Evolutionary conservation across 169 alveolate genomes (phyloP), one percentile per base, ranked within the genome.

Genomic region (Cryptosporidium canis): DNA sequence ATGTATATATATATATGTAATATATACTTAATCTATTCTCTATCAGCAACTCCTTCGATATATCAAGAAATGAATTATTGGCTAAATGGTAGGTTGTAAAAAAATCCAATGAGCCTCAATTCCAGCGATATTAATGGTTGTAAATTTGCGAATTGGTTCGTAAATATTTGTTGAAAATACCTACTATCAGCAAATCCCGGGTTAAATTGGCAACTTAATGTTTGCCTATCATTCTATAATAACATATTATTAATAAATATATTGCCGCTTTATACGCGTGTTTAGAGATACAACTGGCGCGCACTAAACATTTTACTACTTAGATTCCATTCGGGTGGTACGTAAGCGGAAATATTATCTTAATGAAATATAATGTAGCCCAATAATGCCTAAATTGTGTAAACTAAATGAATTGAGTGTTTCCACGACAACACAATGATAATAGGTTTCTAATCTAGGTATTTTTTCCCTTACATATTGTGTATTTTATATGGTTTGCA

Each of bases 201-300:
- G 84, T 55, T 70, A 70, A 51, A 31, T 67, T 47, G 84, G 84
- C 84, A 55, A 55, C 37, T 51, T 37, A 27, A 24, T 45, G 7
- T 70, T 11, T 29, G 31, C 24, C 31, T 35, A 70, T 70, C 31
- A 21, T n/a, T 45, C 29, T 68, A 43, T 27, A 51, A 67, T 64
- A 41, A 14, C 53, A 43, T 43, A n/a, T 66, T 45, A 44, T 8
- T 47, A 35, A n/a, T 51, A 29, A 37, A n/a, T 16, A 70, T 16
- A n/a, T 67, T 31, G 53, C 67, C 84, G 84, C 84, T 70, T 70
- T 48, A 70, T 48, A 70, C 67, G 84, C 84, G 84, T 70, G 84
- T 37, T 70, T 51, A 70, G 84, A 70, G 84, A 70, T 70, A 70
- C 67, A 47, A 24, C 58, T 51, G 67, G 84, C 84, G 84, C 84